Evolutionary conservation across 116 monocot species (phyloP).

Genomic region (Dioscorea cayenensis): DNA sequence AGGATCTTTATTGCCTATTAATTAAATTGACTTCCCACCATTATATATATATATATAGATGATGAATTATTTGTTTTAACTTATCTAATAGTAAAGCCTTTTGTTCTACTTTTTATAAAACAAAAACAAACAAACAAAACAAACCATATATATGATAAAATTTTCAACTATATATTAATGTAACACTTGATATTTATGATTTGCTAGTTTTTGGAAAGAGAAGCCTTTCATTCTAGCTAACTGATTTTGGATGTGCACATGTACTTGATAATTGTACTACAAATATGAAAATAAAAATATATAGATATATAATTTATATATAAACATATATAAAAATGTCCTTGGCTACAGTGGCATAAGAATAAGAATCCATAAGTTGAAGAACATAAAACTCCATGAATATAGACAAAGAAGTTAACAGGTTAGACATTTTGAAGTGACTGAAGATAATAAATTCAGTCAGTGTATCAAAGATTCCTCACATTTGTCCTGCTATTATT

Average conservation of each 20-base stretch:
- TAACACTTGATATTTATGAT: too few relatives aligned
- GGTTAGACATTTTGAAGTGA: neutral
- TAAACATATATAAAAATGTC: too few relatives aligned
- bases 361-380: neutral
- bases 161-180: too few relatives aligned
- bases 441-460: neutral
- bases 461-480: neutral
- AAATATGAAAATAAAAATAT: neutral
- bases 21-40: too few relatives aligned
- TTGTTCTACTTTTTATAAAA: too few relatives aligned
- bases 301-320: too few relatives aligned
- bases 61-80: too few relatives aligned
- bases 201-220: neutral
- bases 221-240: neutral
- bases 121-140: too few relatives aligned
- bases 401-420: neutral
- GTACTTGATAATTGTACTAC: neutral
- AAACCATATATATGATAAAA: too few relatives aligned
- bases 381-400: conserved; percentile 1
- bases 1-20: too few relatives aligned
- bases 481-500: neutral
- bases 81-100: too few relatives aligned
- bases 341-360: neutral
- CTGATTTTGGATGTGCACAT: neutral
- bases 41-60: too few relatives aligned